phyloP scores from a whole-genome alignment of 1,139 yeast species.

The Meyerozyma carpophila region DNA sequence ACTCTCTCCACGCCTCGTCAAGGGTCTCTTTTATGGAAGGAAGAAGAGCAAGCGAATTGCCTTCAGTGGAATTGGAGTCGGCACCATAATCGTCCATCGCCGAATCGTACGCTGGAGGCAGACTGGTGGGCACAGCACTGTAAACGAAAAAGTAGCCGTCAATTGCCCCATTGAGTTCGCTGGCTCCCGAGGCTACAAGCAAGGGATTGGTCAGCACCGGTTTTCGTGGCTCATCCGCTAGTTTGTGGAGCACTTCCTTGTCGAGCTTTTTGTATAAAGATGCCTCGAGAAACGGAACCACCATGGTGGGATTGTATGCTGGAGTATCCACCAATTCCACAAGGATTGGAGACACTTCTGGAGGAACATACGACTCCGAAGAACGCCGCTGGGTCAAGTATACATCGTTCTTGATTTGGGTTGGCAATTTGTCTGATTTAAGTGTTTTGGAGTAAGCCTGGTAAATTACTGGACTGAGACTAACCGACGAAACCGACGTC shows the following conservation, averaged over 20 bases:
- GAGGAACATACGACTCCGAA: constrained; percentile 16
- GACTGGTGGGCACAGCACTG: constrained; percentile 55
- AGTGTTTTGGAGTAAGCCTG: constrained; percentile 11
- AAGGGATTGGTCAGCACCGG: constrained; percentile 64
- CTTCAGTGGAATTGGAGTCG: constrained; percentile 7
- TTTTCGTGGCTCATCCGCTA: constrained; percentile 61
- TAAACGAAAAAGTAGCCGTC: constrained; percentile 69
- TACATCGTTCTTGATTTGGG: constrained; percentile 14
- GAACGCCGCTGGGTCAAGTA: not conserved
- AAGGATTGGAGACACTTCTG: constrained; percentile 51
- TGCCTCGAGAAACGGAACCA: constrained; percentile 70
- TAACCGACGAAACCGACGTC: constrained; percentile 10
- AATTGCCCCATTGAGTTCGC: constrained; percentile 67
- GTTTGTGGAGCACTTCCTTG: constrained; percentile 50
- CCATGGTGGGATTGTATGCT: constrained; percentile 55
- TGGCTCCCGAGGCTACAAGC: constrained; percentile 71
- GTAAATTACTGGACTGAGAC: constrained; percentile 27
- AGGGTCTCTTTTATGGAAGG: constrained; percentile 49
- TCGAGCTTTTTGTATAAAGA: constrained; percentile 60
- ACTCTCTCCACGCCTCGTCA: constrained; percentile 72
- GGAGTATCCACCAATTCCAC: constrained; percentile 73
- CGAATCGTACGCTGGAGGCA: constrained; percentile 48
- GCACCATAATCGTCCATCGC: constrained; percentile 1
- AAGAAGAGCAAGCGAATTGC: constrained; percentile 41
- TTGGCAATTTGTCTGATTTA: constrained; percentile 13